These are phyloP conservation scores for Fusarium sp. DNA, from an alignment of 2,329 filamentous ascomycete genomes.

Conservation along the genomic window DNA sequence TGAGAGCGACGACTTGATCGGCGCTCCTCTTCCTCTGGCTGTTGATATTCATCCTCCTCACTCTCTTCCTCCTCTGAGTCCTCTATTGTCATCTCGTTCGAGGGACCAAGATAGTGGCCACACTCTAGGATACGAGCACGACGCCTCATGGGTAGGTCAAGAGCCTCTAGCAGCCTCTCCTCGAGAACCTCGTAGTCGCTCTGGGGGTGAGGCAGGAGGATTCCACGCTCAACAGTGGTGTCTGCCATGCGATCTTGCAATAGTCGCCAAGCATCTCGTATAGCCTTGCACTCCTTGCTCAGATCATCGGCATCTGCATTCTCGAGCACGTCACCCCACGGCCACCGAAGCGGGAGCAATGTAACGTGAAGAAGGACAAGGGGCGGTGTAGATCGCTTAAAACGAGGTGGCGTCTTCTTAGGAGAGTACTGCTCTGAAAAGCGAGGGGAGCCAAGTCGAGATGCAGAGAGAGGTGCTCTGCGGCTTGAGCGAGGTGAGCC, in stretches of 20 bases:
- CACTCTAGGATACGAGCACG: constrained; percentile 78
- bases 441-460: constrained; percentile 65
- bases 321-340: constrained; percentile 67
- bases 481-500: constrained; percentile 66
- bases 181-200: constrained; percentile 84
- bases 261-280: constrained; percentile 72
- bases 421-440: constrained; percentile 63
- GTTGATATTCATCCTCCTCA: constrained; percentile 56
- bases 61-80: constrained; percentile 58
- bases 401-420: constrained; percentile 67
- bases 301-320: constrained; percentile 52
- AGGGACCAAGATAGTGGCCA: constrained; percentile 76
- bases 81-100: constrained; percentile 57
- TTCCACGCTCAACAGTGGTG: constrained; percentile 76
- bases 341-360: constrained; percentile 74
- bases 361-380: constrained; percentile 83
- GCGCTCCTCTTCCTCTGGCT: constrained; percentile 44
- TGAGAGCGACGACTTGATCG: constrained; percentile 34
- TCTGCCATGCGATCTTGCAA: constrained; percentile 77
- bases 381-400: constrained; percentile 68
- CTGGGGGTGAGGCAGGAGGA: constrained; percentile 80
- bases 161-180: constrained; percentile 77
- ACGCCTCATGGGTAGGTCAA: constrained; percentile 72
- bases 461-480: constrained; percentile 58
- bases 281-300: constrained; percentile 56